Base-by-base conservation (phyloP, 2,329 filamentous ascomycete species). In the Neonectria hederae region DNA sequence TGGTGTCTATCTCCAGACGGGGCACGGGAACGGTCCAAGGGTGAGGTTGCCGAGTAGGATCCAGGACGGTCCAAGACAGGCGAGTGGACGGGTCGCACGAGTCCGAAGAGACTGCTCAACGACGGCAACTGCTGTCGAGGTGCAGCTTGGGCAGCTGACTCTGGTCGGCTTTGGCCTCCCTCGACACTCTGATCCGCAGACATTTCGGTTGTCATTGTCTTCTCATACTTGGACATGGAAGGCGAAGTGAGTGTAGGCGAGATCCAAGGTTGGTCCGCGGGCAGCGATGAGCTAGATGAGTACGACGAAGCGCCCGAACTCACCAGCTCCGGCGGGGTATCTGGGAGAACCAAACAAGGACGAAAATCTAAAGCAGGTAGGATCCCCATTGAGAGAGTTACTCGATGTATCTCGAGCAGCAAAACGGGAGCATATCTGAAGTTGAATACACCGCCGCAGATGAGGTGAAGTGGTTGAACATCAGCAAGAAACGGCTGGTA, bases 161-260 rank as follows among this genome's bases (percentile, higher is more conserved):
- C 80, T 59, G 77, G 77, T 65, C 77, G 78, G 55, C 71, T 68
- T 51, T 76, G 76, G 28, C 74, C 74, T 58, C 80, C 79, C 66
- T 81, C 80, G 56, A 75, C 69, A 54, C 74, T 77, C 72, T 79
- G 80, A 63, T 77, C 78, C 66, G 69, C 63, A 52, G 78, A 78
- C 81, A 83, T 81, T 63, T 82, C 81, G 75, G 77, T 72, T 73
- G 76, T 80, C 66, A 79, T 74, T 67, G 77, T 75, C 67, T 81
- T 83, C 62, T 86, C 86, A 87, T 87, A 84, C 76, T 80, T 83
- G 74, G 85, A 85, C 86, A 88, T 88, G 69, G 84, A 83, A 75
- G 85, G 82, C 66, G 85, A 85, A 66, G 84, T 69, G 58, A 74
- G 69, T 63, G 70, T 63, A 65, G 76, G 75, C 54, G 78, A 78